A percentile compares a stretch with the other conserved stretches of the same genome.
Conservation (phyloP, 371 early-diverging fungal genomes). For the Gilbertella persicaria region DNA sequence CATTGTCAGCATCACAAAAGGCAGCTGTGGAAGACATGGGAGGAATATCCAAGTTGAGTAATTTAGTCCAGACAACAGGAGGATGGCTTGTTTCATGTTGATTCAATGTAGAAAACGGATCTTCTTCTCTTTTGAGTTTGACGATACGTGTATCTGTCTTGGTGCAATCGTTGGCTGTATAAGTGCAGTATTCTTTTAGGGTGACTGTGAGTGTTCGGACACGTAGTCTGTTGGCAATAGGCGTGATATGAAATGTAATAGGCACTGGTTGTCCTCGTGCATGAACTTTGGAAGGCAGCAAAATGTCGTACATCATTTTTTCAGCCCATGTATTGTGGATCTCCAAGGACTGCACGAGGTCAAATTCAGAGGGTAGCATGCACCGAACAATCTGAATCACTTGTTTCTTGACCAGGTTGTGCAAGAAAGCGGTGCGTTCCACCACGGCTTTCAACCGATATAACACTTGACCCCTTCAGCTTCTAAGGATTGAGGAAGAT, state of each 20-base stretch:
- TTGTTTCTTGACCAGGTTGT: constrained; percentile 35
- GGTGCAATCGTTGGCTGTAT: constrained; percentile 33
- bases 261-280: constrained; percentile 40
- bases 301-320: constrained; percentile 46
- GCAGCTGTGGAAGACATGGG: constrained; percentile 31
- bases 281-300: constrained; percentile 41
- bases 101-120: constrained; percentile 26
- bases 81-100: constrained; percentile 7
- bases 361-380: constrained; percentile 40
- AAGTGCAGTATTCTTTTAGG: constrained; percentile 47
- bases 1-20: constrained; percentile 44
- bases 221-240: constrained; percentile 33
- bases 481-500: constrained; percentile 48
- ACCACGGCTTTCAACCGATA: constrained; percentile 43
- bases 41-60: constrained; percentile 30
- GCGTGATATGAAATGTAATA: constrained; percentile 39
- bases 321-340: constrained; percentile 48
- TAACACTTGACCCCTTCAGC: constrained; percentile 38
- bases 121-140: constrained; percentile 10
- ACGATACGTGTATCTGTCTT: constrained; percentile 45
- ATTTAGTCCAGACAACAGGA: constrained; percentile 21
- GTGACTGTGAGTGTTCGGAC: constrained; percentile 31
- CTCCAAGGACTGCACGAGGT: constrained; percentile 34
- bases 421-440: constrained; percentile 43
- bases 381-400: constrained; percentile 31